Evolutionary conservation across 2,329 filamentous ascomycete genomes (phyloP).

Genomic region (Aspergillus sp.): DNA sequence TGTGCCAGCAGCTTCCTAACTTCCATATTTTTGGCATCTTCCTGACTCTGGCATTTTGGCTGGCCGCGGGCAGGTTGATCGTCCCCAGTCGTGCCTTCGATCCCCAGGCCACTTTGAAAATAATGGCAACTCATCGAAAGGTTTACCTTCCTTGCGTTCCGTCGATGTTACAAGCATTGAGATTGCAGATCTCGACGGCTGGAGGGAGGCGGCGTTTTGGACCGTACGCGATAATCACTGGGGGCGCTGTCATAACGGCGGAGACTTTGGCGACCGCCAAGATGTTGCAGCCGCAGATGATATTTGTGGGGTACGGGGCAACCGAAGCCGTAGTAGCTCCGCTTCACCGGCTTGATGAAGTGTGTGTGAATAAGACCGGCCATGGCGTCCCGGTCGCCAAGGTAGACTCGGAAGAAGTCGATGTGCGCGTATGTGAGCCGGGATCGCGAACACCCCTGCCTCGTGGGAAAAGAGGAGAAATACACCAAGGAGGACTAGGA

Average conservation of each 20-base stretch:
- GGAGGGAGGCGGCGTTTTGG: background rate
- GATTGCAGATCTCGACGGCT: background rate
- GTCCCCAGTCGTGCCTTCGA: conserved; percentile 1
- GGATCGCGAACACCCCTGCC: background rate
- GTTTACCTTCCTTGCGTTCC: conserved; percentile 7
- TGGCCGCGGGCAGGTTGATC: conserved; percentile 1
- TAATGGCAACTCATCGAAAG: background rate
- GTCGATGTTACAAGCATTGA: conserved; percentile 5
- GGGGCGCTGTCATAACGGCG: conserved; percentile 1
- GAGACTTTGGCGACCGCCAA: background rate
- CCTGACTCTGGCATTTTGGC: conserved; percentile 4
- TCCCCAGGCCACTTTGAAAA: background rate
- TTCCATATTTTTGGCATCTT: conserved; percentile 6
- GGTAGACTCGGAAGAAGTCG: background rate
- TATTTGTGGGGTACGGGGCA: conserved; percentile 4
- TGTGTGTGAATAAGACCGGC: background rate
- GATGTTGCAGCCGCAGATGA: background rate
- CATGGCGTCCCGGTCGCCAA: background rate
- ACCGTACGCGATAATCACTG: background rate
- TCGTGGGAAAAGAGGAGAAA: background rate
- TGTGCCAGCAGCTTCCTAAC: conserved; percentile 6
- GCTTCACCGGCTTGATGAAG: background rate
- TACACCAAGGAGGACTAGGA: conserved; percentile 4
- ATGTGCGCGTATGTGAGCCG: conserved; percentile 1
- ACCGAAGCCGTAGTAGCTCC: conserved; percentile 1